Evolutionary conservation across 306 rosid genomes (phyloP), one percentile per base, ranked within the genome.

Genomic region (Lablab purpureus): DNA sequence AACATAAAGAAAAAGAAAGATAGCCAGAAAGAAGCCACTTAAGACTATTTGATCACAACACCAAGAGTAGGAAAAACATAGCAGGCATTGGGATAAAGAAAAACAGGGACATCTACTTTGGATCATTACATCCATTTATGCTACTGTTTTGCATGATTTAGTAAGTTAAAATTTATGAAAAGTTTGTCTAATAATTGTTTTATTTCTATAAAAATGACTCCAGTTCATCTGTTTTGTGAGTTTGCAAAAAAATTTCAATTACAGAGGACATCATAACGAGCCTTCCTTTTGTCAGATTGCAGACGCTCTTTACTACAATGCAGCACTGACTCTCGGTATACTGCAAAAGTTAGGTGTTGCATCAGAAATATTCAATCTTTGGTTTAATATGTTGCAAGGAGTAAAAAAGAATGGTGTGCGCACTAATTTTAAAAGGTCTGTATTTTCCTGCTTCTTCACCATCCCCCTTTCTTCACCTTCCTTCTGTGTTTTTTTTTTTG

Each of bases 301-400:
- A 49, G 97, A 90, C 92, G 92, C 94, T 64, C 91, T 95, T 30
- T 92, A 89, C 89, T 95, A 95, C 78, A 92, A 92, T 75, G 88
- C 99, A 11, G 66, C 90, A 43, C 82, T 94, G 66, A 87, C 99
- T 3, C 90, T 94, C 67, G 60, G 64, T 82, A 85, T 92, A 86
- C 87, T 94, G 86, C 97, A 92, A 43, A 89, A 84, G 84, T 81
- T 92, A 36, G 97, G 95, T 28, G 92, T 91, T 75, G 91, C 97
- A 18, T 83, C 95, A 46, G 91, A 94, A 77, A 85, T 94, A 7
- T 94, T 94, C 82, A 89, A 80, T 81, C 97, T 91, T 76, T 94
- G 99, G 99, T 92, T 94, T 81, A 93, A 84, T 74, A 91, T 94
- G 99, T 88, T 94, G 76, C 93, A 89, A 64, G 92, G 90, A 84